Conservation (phyloP, 257 asterid species). For the Solanum rostratum region DNA sequence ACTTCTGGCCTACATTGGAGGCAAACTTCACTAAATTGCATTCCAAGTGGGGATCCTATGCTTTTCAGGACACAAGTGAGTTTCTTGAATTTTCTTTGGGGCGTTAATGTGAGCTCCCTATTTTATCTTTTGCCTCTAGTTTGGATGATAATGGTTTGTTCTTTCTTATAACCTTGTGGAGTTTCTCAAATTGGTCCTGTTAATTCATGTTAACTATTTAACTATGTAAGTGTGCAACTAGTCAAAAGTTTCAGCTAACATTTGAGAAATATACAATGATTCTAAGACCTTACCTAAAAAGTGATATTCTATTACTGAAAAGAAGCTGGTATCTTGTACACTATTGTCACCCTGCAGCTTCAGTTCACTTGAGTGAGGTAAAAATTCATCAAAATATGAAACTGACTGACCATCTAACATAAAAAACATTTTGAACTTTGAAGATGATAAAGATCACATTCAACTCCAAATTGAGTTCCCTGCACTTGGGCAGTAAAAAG, state of each 20-base stretch:
- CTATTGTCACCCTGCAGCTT: neutral
- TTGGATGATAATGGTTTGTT: neutral
- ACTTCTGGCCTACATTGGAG: slow-evolving; percentile 66
- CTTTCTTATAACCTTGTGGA: neutral
- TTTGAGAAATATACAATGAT: neutral
- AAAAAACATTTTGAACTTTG: neutral
- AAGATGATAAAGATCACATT: neutral
- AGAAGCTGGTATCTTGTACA: neutral
- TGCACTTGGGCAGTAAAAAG: neutral
- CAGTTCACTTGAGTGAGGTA: neutral
- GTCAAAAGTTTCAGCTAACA: neutral
- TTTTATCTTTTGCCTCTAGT: neutral
- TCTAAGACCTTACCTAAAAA: neutral
- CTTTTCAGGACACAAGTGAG: slow-evolving; percentile 52
- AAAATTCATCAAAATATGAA: neutral
- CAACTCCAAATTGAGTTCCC: neutral
- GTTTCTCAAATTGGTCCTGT: neutral
- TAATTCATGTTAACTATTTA: neutral
- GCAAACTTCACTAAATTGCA: slow-evolving; percentile 32
- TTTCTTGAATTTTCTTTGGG: neutral
- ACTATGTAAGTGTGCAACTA: neutral
- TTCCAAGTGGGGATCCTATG: slow-evolving; percentile 40
- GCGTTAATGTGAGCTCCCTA: neutral
- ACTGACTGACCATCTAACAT: neutral
- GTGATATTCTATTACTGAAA: neutral